Base-by-base conservation (phyloP, 208 protist species). In the Phytomonas sp. region DNA sequence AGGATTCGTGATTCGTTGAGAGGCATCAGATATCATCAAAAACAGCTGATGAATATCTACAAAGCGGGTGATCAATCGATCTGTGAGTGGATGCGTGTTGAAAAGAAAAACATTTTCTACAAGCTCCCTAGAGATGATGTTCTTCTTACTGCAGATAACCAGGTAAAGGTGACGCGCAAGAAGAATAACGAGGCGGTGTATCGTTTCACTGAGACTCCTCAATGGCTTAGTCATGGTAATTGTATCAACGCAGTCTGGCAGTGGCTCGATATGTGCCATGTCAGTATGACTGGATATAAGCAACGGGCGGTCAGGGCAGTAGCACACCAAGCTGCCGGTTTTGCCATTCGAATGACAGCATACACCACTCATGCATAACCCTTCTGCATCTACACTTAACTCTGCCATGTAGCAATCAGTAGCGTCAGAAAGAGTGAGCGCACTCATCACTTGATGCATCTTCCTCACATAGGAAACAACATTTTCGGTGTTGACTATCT, bases 101-200 rank as follows among this genome's bases (percentile, higher is more conserved):
- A 89, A 92, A 60, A 85, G 72, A 34, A 88, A 80, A 66, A 94
- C 84, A 37, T 77, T 74, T 60, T 90, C 76, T 53, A 89, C 68
- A 43, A 88, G 77, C 56, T 92, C 78, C 64, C 71, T 77, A 23
- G 76, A 77, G 28, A 77, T 75, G 36, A 33, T 63, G 26, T 83
- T 73, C 29, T 77, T 80, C 30, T 83, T 77, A 72, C 69, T 82
- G 73, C 83, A 87, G 13, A 92, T 79, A 62, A 89, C 78, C 20
- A 96, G 83, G 79, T 91, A 93, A 17, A 96, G 81, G 72, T 96
- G 91, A 6, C 88, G 91, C 2, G 88, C 84, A 53, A 96, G 74
- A 8, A 93, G 70, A 26, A 96, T 83, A 46, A 96, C 78, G 77
- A 96, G 91, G n/a, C 91, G 91, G 67, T 90, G 87, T 72, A 88